phyloP scores from a whole-genome alignment of 2,329 filamentous ascomycete genomes.

The Chaetothyriales sp. region DNA sequence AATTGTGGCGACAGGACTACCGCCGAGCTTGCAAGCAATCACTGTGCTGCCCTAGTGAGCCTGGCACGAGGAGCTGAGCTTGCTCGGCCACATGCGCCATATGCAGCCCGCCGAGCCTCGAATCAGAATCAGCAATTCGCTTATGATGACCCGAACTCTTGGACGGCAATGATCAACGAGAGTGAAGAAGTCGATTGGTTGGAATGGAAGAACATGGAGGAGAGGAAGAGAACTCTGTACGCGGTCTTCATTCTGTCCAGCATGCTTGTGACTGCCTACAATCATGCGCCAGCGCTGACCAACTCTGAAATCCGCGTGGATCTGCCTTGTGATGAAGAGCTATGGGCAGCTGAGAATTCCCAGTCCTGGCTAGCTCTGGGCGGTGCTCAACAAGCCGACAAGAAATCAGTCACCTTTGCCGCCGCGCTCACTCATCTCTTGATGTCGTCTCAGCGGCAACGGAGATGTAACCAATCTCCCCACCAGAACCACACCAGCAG shows the following conservation, averaged over 20 bases:
- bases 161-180: conserved; percentile 25
- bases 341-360: conserved; percentile 74
- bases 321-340: conserved; percentile 82
- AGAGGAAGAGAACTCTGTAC: conserved; percentile 85
- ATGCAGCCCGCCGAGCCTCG: conserved; percentile 7
- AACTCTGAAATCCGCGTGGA: conserved; percentile 88
- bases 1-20: conserved; percentile 85
- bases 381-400: conserved; percentile 53
- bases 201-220: conserved; percentile 75
- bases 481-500: conserved; percentile 30
- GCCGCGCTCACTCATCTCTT: conserved; percentile 68
- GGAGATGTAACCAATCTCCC: conserved; percentile 19
- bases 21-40: conserved; percentile 81
- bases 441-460: conserved; percentile 56
- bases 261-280: conserved; percentile 80
- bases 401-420: conserved; percentile 65
- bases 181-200: conserved; percentile 64
- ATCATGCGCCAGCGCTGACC: conserved; percentile 76
- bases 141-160: conserved; percentile 35
- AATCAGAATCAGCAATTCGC: conserved; percentile 22
- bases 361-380: conserved; percentile 68
- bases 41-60: conserved; percentile 81
- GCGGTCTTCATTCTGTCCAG: conserved; percentile 85
- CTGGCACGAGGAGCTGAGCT: conserved; percentile 81
- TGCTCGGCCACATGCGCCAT: conserved; percentile 32